These are phyloP conservation scores for Cyanodermella asteris DNA, from an alignment of 2,329 filamentous ascomycete species.

Conservation along the genomic window DNA sequence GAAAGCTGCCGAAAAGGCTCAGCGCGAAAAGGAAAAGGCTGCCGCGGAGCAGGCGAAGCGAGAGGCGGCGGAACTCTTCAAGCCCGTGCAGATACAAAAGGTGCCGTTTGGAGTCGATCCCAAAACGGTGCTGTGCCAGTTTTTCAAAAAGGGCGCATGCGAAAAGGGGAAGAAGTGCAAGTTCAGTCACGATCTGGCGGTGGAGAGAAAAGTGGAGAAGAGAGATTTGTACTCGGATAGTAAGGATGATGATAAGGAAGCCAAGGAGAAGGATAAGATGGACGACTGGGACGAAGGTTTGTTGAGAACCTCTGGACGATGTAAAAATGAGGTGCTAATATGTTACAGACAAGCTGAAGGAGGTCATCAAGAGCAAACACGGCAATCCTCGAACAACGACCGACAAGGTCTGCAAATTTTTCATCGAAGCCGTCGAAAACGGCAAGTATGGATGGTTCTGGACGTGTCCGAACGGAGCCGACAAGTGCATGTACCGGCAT, in stretches of 20 bases:
- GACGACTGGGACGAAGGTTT: constrained; percentile 73
- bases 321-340: not conserved
- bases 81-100: constrained; percentile 89
- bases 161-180: constrained; percentile 98
- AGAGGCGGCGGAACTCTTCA: constrained; percentile 65
- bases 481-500: constrained; percentile 98
- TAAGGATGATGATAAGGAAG: constrained; percentile 45
- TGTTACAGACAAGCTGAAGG: constrained; percentile 51
- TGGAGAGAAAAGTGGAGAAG: constrained; percentile 86
- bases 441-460: constrained; percentile 99
- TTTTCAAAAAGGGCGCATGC: constrained; percentile 91
- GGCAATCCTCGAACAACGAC: constrained; percentile 89
- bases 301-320: not conserved
- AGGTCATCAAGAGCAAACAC: constrained; percentile 86
- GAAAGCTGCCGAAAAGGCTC: constrained; percentile 42
- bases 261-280: constrained; percentile 77
- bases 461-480: constrained; percentile 85
- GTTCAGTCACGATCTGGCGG: constrained; percentile 74
- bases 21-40: constrained; percentile 68
- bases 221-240: constrained; percentile 75
- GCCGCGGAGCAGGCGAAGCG: constrained; percentile 67
- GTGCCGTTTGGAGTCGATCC: constrained; percentile 94
- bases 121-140: constrained; percentile 90
- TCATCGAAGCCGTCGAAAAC: constrained; percentile 92
- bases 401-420: constrained; percentile 98